phyloP scores from a whole-genome alignment of 208 protist genomes.

The Zelonia costaricensis region DNA sequence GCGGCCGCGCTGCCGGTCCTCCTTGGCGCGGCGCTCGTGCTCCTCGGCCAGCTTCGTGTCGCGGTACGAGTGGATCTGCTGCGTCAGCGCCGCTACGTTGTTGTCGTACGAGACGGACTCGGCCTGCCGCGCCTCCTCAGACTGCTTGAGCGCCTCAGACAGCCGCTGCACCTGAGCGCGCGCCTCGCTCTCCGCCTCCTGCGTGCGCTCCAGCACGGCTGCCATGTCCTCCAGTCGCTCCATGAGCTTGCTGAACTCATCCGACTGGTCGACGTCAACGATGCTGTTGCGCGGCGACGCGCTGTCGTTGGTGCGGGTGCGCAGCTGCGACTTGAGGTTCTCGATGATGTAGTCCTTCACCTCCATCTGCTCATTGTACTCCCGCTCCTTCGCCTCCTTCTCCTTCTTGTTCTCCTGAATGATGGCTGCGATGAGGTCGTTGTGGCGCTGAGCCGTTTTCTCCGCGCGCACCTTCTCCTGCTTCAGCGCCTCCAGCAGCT shows the following conservation, averaged over 20 bases:
- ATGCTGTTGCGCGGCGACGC: constrained; percentile 28
- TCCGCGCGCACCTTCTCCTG: constrained; percentile 59
- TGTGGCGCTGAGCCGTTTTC: constrained; percentile 65
- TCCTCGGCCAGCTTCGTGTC: constrained; percentile 73
- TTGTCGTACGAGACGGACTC: constrained; percentile 76
- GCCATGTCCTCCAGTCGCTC: constrained; percentile 82
- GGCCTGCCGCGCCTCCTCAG: constrained; percentile 64
- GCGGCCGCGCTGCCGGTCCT: constrained; percentile 32
- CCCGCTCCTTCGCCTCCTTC: constrained; percentile 85
- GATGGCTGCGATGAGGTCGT: constrained; percentile 83
- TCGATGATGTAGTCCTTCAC: constrained; percentile 83
- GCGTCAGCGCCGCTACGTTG: constrained; percentile 55
- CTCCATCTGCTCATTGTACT: constrained; percentile 77
- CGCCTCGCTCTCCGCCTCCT: constrained; percentile 68
- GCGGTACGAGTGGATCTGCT: constrained; percentile 62
- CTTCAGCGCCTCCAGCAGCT: constrained; percentile 62
- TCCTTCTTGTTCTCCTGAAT: constrained; percentile 86
- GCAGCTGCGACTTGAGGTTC: constrained; percentile 69
- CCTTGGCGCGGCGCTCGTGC: constrained; percentile 47
- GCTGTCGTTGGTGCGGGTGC: constrained; percentile 43
- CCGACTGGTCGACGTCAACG: constrained; percentile 45
- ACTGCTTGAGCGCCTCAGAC: constrained; percentile 60
- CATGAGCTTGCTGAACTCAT: constrained; percentile 73
- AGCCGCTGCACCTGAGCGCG: constrained; percentile 59
- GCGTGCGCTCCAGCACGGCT: constrained; percentile 61